Percentiles rank a stretch among this genome's conserved stretches.
phyloP scores from a whole-genome alignment of 306 rosid genomes.

The Vigna nakashimae region DNA sequence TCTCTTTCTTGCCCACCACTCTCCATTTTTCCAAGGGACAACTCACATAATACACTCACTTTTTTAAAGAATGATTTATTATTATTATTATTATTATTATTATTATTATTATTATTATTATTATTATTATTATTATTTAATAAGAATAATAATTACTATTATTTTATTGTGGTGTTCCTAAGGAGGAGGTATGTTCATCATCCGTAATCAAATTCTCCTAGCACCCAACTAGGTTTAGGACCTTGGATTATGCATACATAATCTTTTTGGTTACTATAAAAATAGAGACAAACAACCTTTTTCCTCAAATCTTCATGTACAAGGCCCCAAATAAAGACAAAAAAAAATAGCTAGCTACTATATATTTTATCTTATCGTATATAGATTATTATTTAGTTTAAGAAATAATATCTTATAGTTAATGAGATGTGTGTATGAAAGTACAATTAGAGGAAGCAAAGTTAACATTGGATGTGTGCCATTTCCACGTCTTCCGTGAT shows the following conservation, averaged over 20 bases:
- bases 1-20: slow-evolving; percentile 48
- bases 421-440: slow-evolving; percentile 33
- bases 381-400: slow-evolving; percentile 32
- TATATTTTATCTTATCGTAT: not conserved
- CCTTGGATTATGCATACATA: slow-evolving; percentile 38
- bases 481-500: slow-evolving; percentile 63
- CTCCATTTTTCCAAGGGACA: slow-evolving; percentile 19
- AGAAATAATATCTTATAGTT: slow-evolving; percentile 25
- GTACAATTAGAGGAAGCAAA: slow-evolving; percentile 37
- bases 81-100: too few species aligned
- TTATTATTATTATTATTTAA: too few species aligned
- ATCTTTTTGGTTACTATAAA: slow-evolving; percentile 48
- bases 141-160: not conserved
- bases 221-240: slow-evolving; percentile 13
- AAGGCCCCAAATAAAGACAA: slow-evolving; percentile 32
- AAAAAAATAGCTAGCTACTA: slow-evolving; percentile 1
- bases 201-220: slow-evolving; percentile 32
- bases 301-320: slow-evolving; percentile 59
- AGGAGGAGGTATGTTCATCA: slow-evolving; percentile 45
- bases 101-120: not conserved
- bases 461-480: slow-evolving; percentile 41
- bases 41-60: slow-evolving; percentile 23
- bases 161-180: slow-evolving; percentile 45
- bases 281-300: slow-evolving; percentile 63
- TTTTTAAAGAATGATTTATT: slow-evolving; percentile 6